Conservation (phyloP, 2,329 filamentous ascomycete genomes). For the Paecilomyces sp. region DNA sequence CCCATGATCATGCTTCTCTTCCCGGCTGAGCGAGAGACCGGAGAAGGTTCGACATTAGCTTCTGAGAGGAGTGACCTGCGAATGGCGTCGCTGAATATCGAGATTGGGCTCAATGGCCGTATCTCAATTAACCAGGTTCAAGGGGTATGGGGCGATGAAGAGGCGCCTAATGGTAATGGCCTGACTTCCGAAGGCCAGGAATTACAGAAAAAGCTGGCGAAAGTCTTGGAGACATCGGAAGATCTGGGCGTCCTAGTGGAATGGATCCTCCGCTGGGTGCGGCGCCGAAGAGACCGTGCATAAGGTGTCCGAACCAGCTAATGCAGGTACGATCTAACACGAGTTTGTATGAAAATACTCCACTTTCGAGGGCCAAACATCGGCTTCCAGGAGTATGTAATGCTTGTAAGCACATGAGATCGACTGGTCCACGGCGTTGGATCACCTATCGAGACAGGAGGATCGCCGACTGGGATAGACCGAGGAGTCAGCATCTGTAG, state of each 20-base stretch:
- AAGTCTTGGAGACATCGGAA: constrained; percentile 36
- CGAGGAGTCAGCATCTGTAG: background rate
- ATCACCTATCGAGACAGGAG: background rate
- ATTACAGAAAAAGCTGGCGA: constrained; percentile 27
- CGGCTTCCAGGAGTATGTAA: background rate
- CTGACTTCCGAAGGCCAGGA: constrained; percentile 11
- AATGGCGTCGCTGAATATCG: constrained; percentile 28
- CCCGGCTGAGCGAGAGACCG: constrained; percentile 14
- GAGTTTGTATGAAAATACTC: background rate
- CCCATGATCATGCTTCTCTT: constrained; percentile 32
- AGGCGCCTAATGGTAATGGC: constrained; percentile 11
- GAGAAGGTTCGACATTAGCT: constrained; percentile 6
- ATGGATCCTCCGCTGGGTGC: constrained; percentile 33
- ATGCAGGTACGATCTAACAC: background rate
- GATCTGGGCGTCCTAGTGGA: constrained; percentile 38
- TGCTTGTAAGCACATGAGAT: background rate
- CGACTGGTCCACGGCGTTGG: background rate
- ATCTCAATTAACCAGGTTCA: constrained; percentile 30
- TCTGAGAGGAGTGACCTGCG: constrained; percentile 7
- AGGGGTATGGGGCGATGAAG: constrained; percentile 22
- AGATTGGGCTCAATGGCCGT: constrained; percentile 35
- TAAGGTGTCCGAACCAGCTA: constrained; percentile 6
- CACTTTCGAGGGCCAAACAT: background rate
- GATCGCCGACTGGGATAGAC: background rate
- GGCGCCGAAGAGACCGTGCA: constrained; percentile 19